These are phyloP conservation scores for Aspergillus neoniger DNA, from an alignment of 2,329 filamentous ascomycete species.

Conservation along the genomic window DNA sequence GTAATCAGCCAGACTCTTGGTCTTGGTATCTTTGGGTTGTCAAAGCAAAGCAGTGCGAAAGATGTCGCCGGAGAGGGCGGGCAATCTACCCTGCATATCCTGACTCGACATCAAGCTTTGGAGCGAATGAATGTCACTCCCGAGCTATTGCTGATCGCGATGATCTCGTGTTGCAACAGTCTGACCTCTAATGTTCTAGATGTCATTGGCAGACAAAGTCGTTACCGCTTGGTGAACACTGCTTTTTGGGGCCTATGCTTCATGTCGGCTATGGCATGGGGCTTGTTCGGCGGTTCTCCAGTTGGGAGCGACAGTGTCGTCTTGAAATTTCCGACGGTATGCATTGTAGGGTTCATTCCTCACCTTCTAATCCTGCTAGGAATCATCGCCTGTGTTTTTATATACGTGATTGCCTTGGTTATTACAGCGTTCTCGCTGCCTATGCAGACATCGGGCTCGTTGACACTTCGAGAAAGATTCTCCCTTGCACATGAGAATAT, in stretches of 20 bases:
- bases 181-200: slow-evolving; percentile 81
- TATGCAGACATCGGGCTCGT: slow-evolving; percentile 47
- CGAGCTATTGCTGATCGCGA: slow-evolving; percentile 80
- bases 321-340: slow-evolving; percentile 88
- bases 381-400: slow-evolving; percentile 71
- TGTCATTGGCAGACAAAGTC: slow-evolving; percentile 75
- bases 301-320: slow-evolving; percentile 58
- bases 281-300: slow-evolving; percentile 57
- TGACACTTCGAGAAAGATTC: slow-evolving; percentile 62
- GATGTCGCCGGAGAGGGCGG: slow-evolving; percentile 43
- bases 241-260: slow-evolving; percentile 88
- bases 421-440: slow-evolving; percentile 72
- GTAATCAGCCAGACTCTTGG: slow-evolving; percentile 79
- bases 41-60: slow-evolving; percentile 47
- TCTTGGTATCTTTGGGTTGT: slow-evolving; percentile 63
- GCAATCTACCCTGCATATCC: slow-evolving; percentile 38
- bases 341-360: slow-evolving; percentile 90
- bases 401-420: slow-evolving; percentile 75
- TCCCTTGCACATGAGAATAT: slow-evolving; percentile 78
- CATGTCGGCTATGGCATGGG: slow-evolving; percentile 81
- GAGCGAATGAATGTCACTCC: slow-evolving; percentile 83
- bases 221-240: slow-evolving; percentile 80
- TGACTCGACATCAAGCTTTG: slow-evolving; percentile 61
- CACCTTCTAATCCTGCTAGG: slow-evolving; percentile 84
- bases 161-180: slow-evolving; percentile 88